phyloP scores from a whole-genome alignment of 148 eudicot species.

The Polygonum aviculare region DNA sequence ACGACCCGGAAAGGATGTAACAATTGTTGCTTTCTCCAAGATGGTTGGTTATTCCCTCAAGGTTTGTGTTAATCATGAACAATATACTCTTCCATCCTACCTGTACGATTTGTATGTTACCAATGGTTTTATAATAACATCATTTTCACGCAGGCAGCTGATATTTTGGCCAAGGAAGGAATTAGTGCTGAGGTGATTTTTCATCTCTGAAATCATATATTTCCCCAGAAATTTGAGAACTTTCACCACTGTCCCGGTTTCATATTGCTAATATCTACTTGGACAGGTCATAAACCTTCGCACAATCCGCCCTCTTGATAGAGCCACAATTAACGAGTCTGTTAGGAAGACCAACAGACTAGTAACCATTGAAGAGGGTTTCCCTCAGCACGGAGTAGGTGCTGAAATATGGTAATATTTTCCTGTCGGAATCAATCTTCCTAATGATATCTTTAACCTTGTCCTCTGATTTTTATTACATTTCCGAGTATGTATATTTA shows the following conservation, averaged over 20 bases:
- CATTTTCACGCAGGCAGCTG: conserved; percentile 55
- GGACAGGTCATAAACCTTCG: conserved; percentile 76
- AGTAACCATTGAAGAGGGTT: conserved; percentile 81
- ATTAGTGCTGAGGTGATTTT: conserved; percentile 73
- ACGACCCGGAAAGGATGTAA: conserved; percentile 65
- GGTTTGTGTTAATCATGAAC: conserved; percentile 30
- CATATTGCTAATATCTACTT: background rate
- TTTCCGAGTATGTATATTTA: background rate
- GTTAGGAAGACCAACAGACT: conserved; percentile 85
- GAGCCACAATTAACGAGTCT: conserved; percentile 71
- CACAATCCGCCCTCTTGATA: conserved; percentile 88
- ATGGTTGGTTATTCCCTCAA: conserved; percentile 90
- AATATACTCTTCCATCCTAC: background rate
- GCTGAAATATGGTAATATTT: conserved; percentile 71
- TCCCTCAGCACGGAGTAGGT: conserved; percentile 91
- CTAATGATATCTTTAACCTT: background rate
- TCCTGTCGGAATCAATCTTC: background rate
- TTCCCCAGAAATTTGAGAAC: background rate
- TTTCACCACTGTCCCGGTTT: background rate
- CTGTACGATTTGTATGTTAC: background rate
- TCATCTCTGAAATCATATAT: background rate
- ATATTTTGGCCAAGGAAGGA: conserved; percentile 84
- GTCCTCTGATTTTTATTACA: background rate
- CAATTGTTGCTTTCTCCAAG: conserved; percentile 78
- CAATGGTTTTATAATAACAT: background rate